These are phyloP conservation scores for Stephania cephalantha DNA, from an alignment of 164 flowering plant species.

Conservation along the genomic window DNA sequence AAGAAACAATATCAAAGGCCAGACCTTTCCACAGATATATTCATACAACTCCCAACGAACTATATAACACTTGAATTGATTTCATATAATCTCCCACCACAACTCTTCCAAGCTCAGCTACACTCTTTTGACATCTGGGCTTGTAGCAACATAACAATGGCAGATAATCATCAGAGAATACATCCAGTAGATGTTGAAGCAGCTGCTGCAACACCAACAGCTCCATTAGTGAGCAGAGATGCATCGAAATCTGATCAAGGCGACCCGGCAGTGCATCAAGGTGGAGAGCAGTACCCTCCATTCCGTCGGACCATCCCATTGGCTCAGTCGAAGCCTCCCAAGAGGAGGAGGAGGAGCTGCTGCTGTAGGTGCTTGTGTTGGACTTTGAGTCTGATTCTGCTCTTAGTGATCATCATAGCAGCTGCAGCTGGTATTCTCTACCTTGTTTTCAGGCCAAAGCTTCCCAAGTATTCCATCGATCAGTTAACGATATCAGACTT, in stretches of 20 bases:
- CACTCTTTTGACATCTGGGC: not conserved
- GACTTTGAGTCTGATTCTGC: constrained; percentile 40
- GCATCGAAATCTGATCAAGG: constrained; percentile 43
- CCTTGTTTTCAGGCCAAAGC: constrained; percentile 63
- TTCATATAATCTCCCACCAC: too few relatives aligned
- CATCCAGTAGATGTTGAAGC: constrained; percentile 53
- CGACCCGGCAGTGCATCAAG: constrained; percentile 4
- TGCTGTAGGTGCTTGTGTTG: constrained; percentile 61
- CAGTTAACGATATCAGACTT: constrained; percentile 42
- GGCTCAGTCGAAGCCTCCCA: constrained; percentile 35
- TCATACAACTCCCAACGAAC: not conserved
- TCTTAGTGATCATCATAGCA: constrained; percentile 37
- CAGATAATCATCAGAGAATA: constrained; percentile 28
- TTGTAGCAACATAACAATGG: not conserved
- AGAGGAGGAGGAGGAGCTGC: constrained; percentile 33
- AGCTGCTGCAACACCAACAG: constrained; percentile 31
- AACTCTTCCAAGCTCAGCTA: too few relatives aligned
- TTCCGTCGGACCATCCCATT: constrained; percentile 24
- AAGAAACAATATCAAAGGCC: not conserved
- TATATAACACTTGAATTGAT: not conserved
- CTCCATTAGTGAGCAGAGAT: constrained; percentile 37
- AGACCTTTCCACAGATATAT: not conserved
- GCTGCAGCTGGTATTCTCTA: constrained; percentile 39
- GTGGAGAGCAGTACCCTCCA: constrained; percentile 2
- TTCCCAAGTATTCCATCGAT: constrained; percentile 66